Percentiles rank a stretch among this genome's conserved stretches.
Evolutionary conservation across 345 rosid species (phyloP).

Genomic region (Psidium guajava): DNA sequence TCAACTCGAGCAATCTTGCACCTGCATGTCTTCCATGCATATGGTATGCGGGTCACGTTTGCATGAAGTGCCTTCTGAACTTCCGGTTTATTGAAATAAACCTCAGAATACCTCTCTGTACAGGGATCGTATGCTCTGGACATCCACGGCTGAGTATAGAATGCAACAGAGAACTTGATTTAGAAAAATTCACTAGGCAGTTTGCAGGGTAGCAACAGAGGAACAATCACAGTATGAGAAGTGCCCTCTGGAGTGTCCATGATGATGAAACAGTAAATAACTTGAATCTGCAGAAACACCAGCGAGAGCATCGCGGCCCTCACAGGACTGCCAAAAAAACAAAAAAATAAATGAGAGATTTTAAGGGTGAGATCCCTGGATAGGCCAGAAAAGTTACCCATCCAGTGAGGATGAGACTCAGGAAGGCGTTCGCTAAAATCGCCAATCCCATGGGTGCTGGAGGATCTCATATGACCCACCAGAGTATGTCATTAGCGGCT

Average conservation of each 20-base stretch:
- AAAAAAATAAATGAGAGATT: not conserved
- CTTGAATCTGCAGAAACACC: not conserved
- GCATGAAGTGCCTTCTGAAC: conserved; percentile 96
- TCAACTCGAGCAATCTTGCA: not conserved
- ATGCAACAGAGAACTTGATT: conserved; percentile 1
- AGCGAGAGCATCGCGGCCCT: not conserved
- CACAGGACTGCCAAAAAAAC: not conserved
- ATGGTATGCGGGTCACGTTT: conserved; percentile 57
- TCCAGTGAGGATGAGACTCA: not conserved
- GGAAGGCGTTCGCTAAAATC: not conserved
- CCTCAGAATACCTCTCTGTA: conserved; percentile 65
- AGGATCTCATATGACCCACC: not conserved
- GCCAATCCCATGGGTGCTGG: not conserved
- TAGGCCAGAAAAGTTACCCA: not conserved
- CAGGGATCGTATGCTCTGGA: conserved; percentile 96
- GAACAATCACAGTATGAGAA: not conserved
- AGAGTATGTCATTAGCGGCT: not conserved
- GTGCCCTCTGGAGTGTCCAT: not conserved
- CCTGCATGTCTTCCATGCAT: conserved; percentile 93
- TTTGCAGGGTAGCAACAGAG: not conserved
- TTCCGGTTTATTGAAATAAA: conserved; percentile 76
- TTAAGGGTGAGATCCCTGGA: not conserved
- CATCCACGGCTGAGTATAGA: conserved; percentile 77
- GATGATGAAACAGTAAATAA: not conserved
- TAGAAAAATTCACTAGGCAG: not conserved